These are phyloP conservation scores for Sicyos edulis DNA, from an alignment of 306 rosid species.

Conservation along the genomic window DNA sequence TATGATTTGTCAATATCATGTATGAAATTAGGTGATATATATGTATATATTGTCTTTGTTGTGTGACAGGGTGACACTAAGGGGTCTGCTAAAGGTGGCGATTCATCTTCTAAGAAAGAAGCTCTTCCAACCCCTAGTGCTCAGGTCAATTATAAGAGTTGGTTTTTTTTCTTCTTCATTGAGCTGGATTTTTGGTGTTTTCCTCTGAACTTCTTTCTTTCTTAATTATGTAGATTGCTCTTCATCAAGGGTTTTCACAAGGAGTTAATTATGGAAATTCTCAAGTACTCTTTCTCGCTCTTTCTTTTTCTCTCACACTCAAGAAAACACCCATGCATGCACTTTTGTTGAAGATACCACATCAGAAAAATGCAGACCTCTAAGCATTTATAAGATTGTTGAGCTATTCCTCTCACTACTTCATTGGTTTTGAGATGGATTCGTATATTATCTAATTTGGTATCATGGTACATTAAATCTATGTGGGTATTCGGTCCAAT, in stretches of 20 bases:
- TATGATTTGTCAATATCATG: not conserved
- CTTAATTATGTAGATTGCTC: constrained; percentile 42
- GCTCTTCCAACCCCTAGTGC: constrained; percentile 53
- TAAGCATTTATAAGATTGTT: no score
- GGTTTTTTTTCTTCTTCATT: not conserved
- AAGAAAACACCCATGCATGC: no score
- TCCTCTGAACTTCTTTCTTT: constrained; percentile 9
- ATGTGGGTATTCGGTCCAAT: no score
- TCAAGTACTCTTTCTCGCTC: constrained; percentile 47
- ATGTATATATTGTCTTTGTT: constrained; percentile 8
- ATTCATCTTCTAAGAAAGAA: constrained; percentile 64
- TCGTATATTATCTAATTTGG: no score
- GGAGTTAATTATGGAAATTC: constrained; percentile 59
- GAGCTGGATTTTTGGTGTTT: not conserved
- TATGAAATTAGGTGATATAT: constrained; percentile 15
- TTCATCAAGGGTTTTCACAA: constrained; percentile 64
- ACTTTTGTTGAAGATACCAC: no score
- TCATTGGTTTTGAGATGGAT: no score
- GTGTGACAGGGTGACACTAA: constrained; percentile 78
- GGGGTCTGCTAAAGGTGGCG: constrained; percentile 86
- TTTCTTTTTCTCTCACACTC: not conserved
- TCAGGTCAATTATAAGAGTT: constrained; percentile 48
- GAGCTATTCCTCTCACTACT: no score
- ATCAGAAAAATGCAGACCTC: no score
- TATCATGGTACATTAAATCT: no score